Evolutionary conservation across 345 rosid genomes (phyloP).

Genomic region (Aegle marmelos): DNA sequence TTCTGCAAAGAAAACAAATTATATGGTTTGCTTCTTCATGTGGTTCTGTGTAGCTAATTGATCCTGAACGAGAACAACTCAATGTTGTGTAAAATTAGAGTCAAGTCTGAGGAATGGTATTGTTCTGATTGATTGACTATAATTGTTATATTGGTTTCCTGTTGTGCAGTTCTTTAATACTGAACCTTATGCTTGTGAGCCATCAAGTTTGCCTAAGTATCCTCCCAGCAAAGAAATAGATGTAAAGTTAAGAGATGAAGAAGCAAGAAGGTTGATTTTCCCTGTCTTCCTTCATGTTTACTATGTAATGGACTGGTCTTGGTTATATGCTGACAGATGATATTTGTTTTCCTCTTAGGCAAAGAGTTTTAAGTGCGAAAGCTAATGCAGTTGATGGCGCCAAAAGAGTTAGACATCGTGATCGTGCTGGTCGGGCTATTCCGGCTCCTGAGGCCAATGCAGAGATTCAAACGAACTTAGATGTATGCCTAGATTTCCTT

Average conservation of each 20-base stretch:
- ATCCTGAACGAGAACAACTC: background rate
- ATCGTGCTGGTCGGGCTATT: slow-evolving; percentile 57
- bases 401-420: slow-evolving; percentile 44
- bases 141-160: slow-evolving; percentile 19
- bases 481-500: slow-evolving; percentile 32
- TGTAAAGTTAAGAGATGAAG: slow-evolving; percentile 76
- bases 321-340: slow-evolving; percentile 20
- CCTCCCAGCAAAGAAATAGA: slow-evolving; percentile 95
- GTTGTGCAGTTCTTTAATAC: slow-evolving; percentile 66
- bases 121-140: background rate
- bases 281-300: slow-evolving; percentile 13
- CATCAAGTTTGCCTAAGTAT: slow-evolving; percentile 81
- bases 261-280: slow-evolving; percentile 64
- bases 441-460: slow-evolving; percentile 95
- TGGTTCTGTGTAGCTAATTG: background rate
- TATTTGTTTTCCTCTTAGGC: slow-evolving; percentile 33
- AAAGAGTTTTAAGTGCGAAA: slow-evolving; percentile 54
- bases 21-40: background rate
- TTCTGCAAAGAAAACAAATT: background rate
- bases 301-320: slow-evolving; percentile 5
- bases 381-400: slow-evolving; percentile 51
- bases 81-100: background rate
- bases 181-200: slow-evolving; percentile 80
- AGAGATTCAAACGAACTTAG: slow-evolving; percentile 66
- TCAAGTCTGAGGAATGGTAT: background rate